phyloP scores from a whole-genome alignment of 352 stramenopile genomes.

The Globisporangium barbulae region DNA sequence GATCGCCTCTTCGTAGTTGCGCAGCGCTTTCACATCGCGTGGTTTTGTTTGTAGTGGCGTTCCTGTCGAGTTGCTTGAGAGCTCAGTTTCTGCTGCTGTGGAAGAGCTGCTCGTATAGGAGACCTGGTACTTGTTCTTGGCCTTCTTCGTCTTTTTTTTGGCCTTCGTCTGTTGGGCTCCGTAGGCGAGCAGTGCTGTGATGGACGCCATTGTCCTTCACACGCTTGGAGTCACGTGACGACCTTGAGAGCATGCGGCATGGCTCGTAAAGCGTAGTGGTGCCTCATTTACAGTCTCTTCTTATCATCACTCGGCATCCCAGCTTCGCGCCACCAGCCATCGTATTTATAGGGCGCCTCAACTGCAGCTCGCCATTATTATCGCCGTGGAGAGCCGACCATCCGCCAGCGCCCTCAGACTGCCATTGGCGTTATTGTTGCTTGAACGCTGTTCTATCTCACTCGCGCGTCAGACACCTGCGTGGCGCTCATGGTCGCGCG shows the following conservation, averaged over 20 bases:
- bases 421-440: background rate
- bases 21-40: background rate
- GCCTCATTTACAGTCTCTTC: too few relatives aligned
- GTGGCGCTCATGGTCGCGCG: slow-evolving; percentile 5
- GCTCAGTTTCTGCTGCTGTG: background rate
- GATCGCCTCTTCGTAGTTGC: slow-evolving; percentile 50
- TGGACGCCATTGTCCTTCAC: slow-evolving; percentile 2
- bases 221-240: background rate
- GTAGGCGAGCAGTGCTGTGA: slow-evolving; percentile 11
- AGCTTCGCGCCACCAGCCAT: background rate
- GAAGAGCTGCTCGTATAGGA: background rate
- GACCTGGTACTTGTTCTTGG: slow-evolving; percentile 8
- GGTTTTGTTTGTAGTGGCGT: slow-evolving; percentile 6
- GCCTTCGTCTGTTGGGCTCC: background rate
- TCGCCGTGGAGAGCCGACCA: background rate
- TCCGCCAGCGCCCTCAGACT: background rate
- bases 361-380: background rate
- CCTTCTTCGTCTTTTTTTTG: background rate
- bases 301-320: background rate
- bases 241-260: background rate
- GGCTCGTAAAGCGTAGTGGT: background rate
- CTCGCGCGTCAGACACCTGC: background rate
- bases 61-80: background rate
- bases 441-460: background rate
- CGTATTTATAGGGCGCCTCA: background rate